Conservation (phyloP, 495 filamentous ascomycete species). For the Oleoguttula mirabilis region DNA sequence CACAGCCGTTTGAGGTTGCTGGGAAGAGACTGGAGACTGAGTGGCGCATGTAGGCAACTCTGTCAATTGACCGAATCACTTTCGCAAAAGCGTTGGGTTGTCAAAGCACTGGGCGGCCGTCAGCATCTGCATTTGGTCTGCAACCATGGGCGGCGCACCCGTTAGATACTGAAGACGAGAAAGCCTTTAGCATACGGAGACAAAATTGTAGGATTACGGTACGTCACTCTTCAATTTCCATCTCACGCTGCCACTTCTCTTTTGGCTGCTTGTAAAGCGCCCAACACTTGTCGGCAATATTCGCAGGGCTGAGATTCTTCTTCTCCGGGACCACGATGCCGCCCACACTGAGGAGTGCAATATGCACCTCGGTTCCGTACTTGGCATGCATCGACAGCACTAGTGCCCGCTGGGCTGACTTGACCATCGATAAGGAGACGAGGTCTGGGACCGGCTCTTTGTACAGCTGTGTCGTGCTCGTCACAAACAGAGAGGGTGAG, state of each 20-base stretch:
- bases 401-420: slow-evolving; percentile 18
- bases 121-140: too few species aligned
- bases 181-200: neutral
- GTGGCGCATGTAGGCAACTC: slow-evolving; percentile 1
- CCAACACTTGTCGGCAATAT: slow-evolving; percentile 17
- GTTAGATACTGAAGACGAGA: neutral
- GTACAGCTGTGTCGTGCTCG: slow-evolving; percentile 13
- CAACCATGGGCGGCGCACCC: neutral
- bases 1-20: slow-evolving; percentile 6
- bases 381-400: slow-evolving; percentile 18
- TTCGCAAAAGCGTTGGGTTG: too few species aligned
- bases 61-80: too few species aligned
- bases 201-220: neutral
- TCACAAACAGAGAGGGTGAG: slow-evolving; percentile 17
- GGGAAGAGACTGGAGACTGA: slow-evolving; percentile 11
- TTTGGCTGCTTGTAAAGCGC: slow-evolving; percentile 20
- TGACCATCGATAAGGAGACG: slow-evolving; percentile 19
- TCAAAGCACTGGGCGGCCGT: too few species aligned
- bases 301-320: slow-evolving; percentile 16
- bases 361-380: slow-evolving; percentile 15
- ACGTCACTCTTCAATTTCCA: slow-evolving; percentile 12
- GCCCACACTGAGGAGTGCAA: slow-evolving; percentile 17
- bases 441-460: slow-evolving; percentile 15
- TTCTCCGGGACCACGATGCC: slow-evolving; percentile 15
- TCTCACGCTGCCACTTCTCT: slow-evolving; percentile 14